Conservation (phyloP, 2,329 filamentous ascomycete genomes). For the Huntiella decipiens region DNA sequence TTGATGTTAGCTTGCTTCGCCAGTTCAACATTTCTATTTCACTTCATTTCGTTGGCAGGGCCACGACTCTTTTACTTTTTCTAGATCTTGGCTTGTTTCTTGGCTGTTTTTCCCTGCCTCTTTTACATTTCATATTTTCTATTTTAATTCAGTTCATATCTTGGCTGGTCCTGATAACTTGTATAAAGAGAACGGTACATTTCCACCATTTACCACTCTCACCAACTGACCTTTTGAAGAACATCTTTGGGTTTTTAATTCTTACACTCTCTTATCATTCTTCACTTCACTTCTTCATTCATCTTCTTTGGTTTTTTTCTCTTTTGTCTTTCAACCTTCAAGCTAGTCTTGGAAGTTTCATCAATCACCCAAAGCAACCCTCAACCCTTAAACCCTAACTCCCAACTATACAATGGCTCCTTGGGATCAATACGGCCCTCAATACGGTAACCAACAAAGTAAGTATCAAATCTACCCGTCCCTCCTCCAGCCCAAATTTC, state of each 20-base stretch:
- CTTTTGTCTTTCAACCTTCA: neutral
- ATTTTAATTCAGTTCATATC: slow-evolving; percentile 7
- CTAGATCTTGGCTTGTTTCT: neutral
- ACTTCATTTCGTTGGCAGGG: neutral
- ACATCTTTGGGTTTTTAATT: slow-evolving; percentile 1
- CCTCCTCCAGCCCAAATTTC: neutral
- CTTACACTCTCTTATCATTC: neutral
- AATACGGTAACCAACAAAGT: slow-evolving; percentile 1
- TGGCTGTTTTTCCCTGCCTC: slow-evolving; percentile 1
- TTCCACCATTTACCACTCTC: neutral
- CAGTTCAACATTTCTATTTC: no score
- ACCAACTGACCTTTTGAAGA: neutral
- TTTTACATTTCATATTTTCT: slow-evolving; percentile 1
- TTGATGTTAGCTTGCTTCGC: no score
- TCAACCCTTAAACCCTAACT: neutral
- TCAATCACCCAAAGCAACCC: neutral
- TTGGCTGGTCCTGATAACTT: slow-evolving; percentile 3
- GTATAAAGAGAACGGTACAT: neutral
- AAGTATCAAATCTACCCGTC: neutral
- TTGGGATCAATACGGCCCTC: neutral
- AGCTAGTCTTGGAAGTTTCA: neutral
- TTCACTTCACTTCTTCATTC: neutral
- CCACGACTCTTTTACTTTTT: neutral
- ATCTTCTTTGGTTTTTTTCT: neutral
- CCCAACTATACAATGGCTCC: neutral